These are phyloP conservation scores for Trypanosomatidae sp. DNA, from an alignment of 208 protist species.

Conservation along the genomic window DNA sequence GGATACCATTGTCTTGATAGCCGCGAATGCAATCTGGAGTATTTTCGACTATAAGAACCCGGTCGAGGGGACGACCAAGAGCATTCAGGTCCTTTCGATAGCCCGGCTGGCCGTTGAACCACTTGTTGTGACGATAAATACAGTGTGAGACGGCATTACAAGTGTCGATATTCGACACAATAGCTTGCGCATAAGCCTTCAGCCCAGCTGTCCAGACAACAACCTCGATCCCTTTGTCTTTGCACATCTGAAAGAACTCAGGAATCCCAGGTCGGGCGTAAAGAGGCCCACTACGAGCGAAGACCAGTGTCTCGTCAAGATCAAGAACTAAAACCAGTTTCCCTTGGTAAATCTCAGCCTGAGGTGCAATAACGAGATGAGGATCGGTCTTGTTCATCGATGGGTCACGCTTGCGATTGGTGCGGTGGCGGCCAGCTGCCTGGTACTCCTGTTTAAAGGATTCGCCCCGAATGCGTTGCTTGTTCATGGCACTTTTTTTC, in stretches of 20 bases:
- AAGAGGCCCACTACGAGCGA: conserved; percentile 83
- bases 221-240: conserved; percentile 84
- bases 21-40: conserved; percentile 93
- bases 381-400: conserved; percentile 89
- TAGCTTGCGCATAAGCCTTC: conserved; percentile 91
- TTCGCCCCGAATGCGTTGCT: conserved; percentile 85
- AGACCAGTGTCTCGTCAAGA: conserved; percentile 91
- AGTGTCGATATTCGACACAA: conserved; percentile 92
- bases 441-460: conserved; percentile 95
- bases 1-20: conserved; percentile 91
- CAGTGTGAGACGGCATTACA: conserved; percentile 83
- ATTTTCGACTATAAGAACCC: conserved; percentile 92
- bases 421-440: conserved; percentile 50
- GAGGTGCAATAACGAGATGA: conserved; percentile 76
- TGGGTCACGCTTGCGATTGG: conserved; percentile 77
- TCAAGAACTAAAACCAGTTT: conserved; percentile 91
- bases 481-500: conserved; percentile 20
- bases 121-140: conserved; percentile 94
- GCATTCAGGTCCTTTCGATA: conserved; percentile 92
- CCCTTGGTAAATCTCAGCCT: conserved; percentile 67
- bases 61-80: conserved; percentile 84
- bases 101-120: conserved; percentile 92
- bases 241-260: conserved; percentile 88
- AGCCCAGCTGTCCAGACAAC: conserved; percentile 93
- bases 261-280: conserved; percentile 87